These are phyloP conservation scores for Chlorella variabilis DNA, from an alignment of 163 green algal genomes.

Conservation along the genomic window DNA sequence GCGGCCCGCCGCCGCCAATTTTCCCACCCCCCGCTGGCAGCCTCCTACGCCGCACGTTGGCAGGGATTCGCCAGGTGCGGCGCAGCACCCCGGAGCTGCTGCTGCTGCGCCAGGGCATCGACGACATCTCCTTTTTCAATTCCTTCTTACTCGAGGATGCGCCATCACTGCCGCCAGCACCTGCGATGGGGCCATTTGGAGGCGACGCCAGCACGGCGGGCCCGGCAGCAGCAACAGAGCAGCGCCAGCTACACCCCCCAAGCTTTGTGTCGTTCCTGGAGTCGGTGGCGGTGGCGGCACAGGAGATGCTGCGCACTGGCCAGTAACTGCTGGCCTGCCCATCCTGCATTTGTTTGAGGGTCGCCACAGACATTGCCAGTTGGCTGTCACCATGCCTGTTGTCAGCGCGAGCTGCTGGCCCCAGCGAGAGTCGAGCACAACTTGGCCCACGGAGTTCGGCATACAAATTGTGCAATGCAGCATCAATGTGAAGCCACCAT, in stretches of 20 bases:
- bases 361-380: too few relatives aligned
- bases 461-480: too few relatives aligned
- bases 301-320: not conserved
- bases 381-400: too few relatives aligned
- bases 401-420: too few relatives aligned
- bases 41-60: conserved; percentile 19
- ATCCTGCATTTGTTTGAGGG: not conserved
- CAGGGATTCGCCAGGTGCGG: not conserved
- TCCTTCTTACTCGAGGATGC: conserved; percentile 11
- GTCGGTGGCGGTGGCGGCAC: not conserved
- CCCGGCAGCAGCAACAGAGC: not conserved
- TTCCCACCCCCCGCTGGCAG: conserved; percentile 10
- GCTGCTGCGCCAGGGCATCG: conserved; percentile 6
- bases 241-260: not conserved
- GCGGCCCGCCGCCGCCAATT: not conserved
- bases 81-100: conserved; percentile 25
- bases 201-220: not conserved
- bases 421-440: too few relatives aligned
- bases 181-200: not conserved
- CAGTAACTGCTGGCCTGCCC: not conserved
- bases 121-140: not conserved
- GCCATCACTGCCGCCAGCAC: not conserved
- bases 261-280: conserved; percentile 14
- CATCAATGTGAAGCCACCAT: too few relatives aligned
- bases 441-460: too few relatives aligned